phyloP scores from a whole-genome alignment of 2,329 filamentous ascomycete genomes.

The Dryadomyces quercus-mongolicae region DNA sequence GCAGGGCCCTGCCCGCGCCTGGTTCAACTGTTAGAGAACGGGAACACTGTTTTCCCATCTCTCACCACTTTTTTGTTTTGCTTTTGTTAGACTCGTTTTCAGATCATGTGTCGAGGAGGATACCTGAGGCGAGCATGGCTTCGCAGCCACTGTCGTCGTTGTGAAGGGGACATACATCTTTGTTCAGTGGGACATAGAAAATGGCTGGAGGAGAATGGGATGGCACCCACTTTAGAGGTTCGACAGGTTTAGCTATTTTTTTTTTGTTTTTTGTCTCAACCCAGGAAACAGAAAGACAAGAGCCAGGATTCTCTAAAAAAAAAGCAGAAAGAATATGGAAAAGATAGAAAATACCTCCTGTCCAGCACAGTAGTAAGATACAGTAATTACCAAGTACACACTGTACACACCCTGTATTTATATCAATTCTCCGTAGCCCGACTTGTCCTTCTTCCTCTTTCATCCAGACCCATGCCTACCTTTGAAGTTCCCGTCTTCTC shows the following conservation, averaged over 20 bases:
- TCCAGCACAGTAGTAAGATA: no score
- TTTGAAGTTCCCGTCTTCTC: conserved; percentile 43
- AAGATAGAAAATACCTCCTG: neutral
- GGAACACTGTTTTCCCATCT: neutral
- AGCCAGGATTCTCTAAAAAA: no score
- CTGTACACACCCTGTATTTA: neutral
- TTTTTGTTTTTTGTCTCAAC: neutral
- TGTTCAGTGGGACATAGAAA: neutral
- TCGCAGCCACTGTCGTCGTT: neutral
- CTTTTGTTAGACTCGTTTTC: neutral
- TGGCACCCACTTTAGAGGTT: neutral
- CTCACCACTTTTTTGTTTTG: neutral
- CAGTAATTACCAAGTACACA: neutral
- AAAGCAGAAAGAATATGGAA: neutral
- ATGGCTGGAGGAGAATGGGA: neutral
- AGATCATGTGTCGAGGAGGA: neutral
- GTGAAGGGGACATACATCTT: neutral
- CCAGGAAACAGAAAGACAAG: neutral
- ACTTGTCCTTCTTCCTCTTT: neutral
- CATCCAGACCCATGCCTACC: neutral
- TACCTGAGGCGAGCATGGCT: no score
- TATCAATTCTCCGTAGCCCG: neutral
- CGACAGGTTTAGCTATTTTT: neutral
- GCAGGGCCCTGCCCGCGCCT: neutral
- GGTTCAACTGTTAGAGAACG: neutral